Conservation (phyloP, 2,329 filamentous ascomycete genomes). For the Laburnicola sp. region DNA sequence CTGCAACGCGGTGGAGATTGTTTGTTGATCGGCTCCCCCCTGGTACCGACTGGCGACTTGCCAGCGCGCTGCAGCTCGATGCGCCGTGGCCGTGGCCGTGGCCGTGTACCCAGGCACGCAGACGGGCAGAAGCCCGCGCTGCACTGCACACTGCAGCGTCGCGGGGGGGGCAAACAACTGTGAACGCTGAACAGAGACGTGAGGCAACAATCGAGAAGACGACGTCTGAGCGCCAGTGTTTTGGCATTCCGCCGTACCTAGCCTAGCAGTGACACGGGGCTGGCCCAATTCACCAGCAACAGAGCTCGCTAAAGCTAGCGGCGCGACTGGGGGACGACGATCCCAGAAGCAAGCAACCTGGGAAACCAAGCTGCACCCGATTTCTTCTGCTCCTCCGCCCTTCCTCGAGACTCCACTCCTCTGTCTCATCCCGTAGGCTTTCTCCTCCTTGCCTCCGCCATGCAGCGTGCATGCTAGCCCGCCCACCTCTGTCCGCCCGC, state of each 20-base stretch:
- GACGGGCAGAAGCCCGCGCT: not conserved
- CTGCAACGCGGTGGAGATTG: constrained; percentile 42
- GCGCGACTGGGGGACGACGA: constrained; percentile 33
- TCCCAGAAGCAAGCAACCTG: constrained; percentile 31
- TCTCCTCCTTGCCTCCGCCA: constrained; percentile 27
- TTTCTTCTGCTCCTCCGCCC: constrained; percentile 40
- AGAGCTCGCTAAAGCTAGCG: constrained; percentile 37
- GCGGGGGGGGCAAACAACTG: constrained; percentile 3
- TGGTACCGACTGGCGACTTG: constrained; percentile 40
- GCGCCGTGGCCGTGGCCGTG: not conserved
- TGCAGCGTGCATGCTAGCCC: constrained; percentile 23
- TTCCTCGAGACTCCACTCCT: constrained; percentile 33
- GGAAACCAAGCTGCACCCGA: constrained; percentile 27
- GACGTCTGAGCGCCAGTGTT: constrained; percentile 9
- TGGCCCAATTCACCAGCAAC: constrained; percentile 39
- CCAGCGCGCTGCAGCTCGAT: constrained; percentile 30
- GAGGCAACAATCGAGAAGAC: not conserved
- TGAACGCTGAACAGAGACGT: too few relatives aligned
- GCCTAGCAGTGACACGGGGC: too few relatives aligned
- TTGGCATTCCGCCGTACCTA: constrained; percentile 30
- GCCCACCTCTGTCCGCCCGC: constrained; percentile 30
- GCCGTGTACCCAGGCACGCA: too few relatives aligned
- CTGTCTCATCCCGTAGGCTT: constrained; percentile 30
- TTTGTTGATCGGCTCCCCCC: constrained; percentile 37
- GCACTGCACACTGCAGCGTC: not conserved